These are phyloP conservation scores for Boletus subcaerulescens DNA, from an alignment of 768 basidiomycete genomes.

Conservation along the genomic window DNA sequence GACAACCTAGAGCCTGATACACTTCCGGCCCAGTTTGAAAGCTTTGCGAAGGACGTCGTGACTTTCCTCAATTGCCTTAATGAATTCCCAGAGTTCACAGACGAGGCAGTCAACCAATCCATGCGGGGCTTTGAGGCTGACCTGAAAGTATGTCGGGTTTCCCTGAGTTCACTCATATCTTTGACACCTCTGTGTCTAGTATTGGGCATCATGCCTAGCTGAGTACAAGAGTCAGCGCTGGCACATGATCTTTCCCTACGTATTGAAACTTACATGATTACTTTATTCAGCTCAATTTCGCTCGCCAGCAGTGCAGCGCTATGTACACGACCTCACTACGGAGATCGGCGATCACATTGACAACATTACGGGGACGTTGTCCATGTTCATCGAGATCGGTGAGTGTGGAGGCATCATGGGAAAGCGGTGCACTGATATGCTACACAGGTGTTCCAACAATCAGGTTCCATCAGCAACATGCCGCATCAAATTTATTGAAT, in stretches of 20 bases:
- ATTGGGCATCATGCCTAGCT: conserved; percentile 51
- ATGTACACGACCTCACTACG: conserved; percentile 49
- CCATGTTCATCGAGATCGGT: conserved; percentile 55
- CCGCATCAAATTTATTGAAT: conserved; percentile 46
- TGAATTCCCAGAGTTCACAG: conserved; percentile 55
- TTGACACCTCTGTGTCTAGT: conserved; percentile 32
- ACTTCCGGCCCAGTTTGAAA: conserved; percentile 44
- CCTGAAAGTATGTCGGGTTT: conserved; percentile 38
- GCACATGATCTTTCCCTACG: neutral
- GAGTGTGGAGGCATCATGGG: conserved; percentile 21
- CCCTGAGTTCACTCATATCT: neutral
- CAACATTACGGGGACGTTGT: conserved; percentile 48
- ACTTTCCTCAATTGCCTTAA: conserved; percentile 52
- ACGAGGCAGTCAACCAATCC: conserved; percentile 50
- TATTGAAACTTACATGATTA: conserved; percentile 7
- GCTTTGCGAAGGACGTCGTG: conserved; percentile 48
- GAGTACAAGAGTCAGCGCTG: conserved; percentile 42
- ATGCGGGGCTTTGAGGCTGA: conserved; percentile 50
- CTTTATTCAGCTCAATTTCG: conserved; percentile 43
- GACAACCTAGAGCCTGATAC: conserved; percentile 47
- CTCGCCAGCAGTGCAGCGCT: conserved; percentile 51
- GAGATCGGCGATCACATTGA: conserved; percentile 56
- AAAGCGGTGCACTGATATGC: conserved; percentile 27
- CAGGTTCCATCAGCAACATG: conserved; percentile 52
- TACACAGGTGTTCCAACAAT: conserved; percentile 51